Evolutionary conservation across 1,284 basidiomycete genomes (phyloP).

Genomic region (Apiotrichum mycotoxinovorans): DNA sequence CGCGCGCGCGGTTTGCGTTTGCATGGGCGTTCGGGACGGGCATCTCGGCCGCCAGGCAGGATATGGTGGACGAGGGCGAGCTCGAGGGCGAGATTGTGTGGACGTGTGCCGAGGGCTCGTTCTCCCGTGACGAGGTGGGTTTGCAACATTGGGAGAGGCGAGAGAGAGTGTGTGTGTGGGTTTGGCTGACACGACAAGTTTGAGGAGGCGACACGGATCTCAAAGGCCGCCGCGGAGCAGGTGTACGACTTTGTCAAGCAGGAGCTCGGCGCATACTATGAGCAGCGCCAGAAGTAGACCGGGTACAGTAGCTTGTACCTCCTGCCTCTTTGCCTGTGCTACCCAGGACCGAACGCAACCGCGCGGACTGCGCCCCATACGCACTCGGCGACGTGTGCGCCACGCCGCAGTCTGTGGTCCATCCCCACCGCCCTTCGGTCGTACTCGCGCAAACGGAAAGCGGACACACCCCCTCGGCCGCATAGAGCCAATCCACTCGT

Average conservation of each 20-base stretch:
- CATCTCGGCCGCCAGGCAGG: slow-evolving; percentile 46
- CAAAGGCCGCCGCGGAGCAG: slow-evolving; percentile 19
- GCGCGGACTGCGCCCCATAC: no score
- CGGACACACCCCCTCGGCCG: no score
- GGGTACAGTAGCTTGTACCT: no score
- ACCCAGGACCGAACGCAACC: no score
- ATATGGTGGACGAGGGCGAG: slow-evolving; percentile 52
- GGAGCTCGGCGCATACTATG: slow-evolving; percentile 10
- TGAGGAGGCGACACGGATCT: background rate
- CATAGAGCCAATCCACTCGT: no score
- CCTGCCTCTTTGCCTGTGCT: no score
- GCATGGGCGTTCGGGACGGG: slow-evolving; percentile 50
- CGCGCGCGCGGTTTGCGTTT: slow-evolving; percentile 57
- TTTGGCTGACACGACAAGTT: background rate
- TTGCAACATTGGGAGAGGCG: no score
- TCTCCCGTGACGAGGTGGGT: slow-evolving; percentile 33
- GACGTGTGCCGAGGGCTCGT: slow-evolving; percentile 49
- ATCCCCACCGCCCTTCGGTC: no score
- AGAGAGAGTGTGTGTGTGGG: slow-evolving; percentile 6
- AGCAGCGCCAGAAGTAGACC: background rate
- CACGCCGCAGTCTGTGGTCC: no score
- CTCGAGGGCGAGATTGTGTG: slow-evolving; percentile 53
- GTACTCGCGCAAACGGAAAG: no score
- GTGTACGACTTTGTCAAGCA: slow-evolving; percentile 22
- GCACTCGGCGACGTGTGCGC: no score